Evolutionary conservation across 768 basidiomycete species (phyloP).

Genomic region (Termitomyces sp.): DNA sequence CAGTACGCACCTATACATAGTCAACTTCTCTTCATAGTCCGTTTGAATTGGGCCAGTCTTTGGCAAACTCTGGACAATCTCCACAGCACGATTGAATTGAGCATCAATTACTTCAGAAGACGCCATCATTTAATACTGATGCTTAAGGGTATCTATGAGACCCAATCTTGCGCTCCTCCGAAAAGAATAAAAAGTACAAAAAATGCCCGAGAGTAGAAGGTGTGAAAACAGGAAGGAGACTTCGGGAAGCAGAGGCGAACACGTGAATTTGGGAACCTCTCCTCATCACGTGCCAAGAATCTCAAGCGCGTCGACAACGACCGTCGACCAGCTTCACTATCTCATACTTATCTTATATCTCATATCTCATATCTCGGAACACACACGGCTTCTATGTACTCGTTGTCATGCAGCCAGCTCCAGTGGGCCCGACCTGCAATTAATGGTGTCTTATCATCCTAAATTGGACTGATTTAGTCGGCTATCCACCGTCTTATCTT

Average conservation of each 20-base stretch:
- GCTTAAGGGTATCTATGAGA: constrained; percentile 1
- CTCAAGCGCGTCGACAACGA: too few species aligned
- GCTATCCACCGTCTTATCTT: too few species aligned
- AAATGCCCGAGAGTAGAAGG: background rate
- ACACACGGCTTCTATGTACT: background rate
- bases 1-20: constrained; percentile 75
- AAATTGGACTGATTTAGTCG: too few species aligned
- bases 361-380: background rate
- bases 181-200: background rate
- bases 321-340: too few species aligned
- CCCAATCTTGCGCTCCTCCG: background rate
- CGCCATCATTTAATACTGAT: constrained; percentile 37
- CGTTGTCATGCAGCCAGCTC: background rate
- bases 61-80: constrained; percentile 88
- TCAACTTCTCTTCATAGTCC: constrained; percentile 90
- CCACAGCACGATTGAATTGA: constrained; percentile 91
- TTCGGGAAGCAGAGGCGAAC: background rate
- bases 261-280: background rate
- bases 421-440: too few species aligned
- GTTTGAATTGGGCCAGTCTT: constrained; percentile 96
- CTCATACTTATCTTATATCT: too few species aligned
- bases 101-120: constrained; percentile 66
- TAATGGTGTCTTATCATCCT: background rate
- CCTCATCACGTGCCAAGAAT: background rate
- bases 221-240: background rate